Percentiles rank a stretch among this genome's conserved stretches.
Conservation (phyloP, 768 basidiomycete species). For the Naganishia vaughanmartiniae region DNA sequence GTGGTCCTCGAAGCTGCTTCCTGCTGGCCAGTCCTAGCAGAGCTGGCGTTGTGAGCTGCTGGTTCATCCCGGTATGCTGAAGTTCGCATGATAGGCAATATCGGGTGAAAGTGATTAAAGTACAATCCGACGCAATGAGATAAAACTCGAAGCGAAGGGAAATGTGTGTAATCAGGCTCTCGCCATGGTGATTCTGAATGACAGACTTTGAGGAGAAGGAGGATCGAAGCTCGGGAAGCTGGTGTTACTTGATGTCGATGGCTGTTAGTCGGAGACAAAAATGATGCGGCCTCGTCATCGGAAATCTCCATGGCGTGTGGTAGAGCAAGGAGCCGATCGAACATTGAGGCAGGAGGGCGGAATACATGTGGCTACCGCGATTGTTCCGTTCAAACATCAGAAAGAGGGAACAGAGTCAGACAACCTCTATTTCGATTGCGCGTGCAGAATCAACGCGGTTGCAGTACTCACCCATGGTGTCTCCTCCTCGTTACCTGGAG, state of each 20-base stretch:
- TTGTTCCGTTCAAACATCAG: background rate
- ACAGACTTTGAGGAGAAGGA: constrained; percentile 39
- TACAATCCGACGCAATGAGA: constrained; percentile 45
- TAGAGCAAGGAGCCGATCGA: constrained; percentile 10
- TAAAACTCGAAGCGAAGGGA: constrained; percentile 41
- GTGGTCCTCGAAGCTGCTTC: constrained; percentile 23
- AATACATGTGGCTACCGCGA: constrained; percentile 8
- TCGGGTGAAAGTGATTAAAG: constrained; percentile 44
- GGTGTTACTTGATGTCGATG: constrained; percentile 3
- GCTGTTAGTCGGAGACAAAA: background rate
- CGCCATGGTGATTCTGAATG: constrained; percentile 39
- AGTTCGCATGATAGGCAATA: constrained; percentile 42
- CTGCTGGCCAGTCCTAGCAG: background rate
- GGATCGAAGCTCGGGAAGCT: background rate
- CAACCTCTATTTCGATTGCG: background rate
- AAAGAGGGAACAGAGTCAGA: background rate
- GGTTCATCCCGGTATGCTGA: background rate
- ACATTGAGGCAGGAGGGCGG: background rate
- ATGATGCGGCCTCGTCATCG: background rate
- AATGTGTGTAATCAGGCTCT: constrained; percentile 42
- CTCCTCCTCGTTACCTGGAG: constrained; percentile 18
- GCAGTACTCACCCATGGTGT: constrained; percentile 10
- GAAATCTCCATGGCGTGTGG: background rate
- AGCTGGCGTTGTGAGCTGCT: background rate
- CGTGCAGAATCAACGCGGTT: background rate